phyloP scores from a whole-genome alignment of 345 rosid species.

The Populus davidiana region DNA sequence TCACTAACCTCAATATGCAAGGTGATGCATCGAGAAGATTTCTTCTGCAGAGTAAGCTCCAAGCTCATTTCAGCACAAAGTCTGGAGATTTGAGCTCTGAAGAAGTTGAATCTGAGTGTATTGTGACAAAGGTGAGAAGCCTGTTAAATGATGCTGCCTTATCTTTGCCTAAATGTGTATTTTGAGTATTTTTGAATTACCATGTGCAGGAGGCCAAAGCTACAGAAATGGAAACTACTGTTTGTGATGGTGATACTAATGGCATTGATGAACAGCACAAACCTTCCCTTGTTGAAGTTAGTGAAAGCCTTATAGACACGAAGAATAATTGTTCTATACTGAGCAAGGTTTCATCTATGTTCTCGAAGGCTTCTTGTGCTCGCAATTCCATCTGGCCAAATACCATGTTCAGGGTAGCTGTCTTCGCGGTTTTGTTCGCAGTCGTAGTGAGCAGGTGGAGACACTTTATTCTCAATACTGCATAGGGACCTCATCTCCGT shows the following conservation, averaged over 20 bases:
- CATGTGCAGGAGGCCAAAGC: constrained; percentile 34
- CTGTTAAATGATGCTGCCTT: constrained; percentile 4
- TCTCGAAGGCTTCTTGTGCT: constrained; percentile 20
- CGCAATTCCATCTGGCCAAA: constrained; percentile 13
- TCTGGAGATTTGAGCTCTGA: constrained; percentile 12
- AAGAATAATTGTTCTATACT: constrained; percentile 5
- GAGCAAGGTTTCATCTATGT: constrained; percentile 10
- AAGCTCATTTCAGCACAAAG: constrained; percentile 3
- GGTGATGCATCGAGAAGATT: constrained; percentile 61
- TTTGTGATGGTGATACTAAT: constrained; percentile 7
- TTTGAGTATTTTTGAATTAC: constrained; percentile 18
- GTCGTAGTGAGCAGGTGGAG: constrained; percentile 31
- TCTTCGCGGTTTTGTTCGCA: constrained; percentile 39
- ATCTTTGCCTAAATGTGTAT: constrained; percentile 14
- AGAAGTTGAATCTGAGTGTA: constrained; percentile 22
- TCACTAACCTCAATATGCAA: constrained; percentile 21
- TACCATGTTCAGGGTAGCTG: constrained; percentile 35
- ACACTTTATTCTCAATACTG: constrained; percentile 5
- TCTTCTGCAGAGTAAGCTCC: constrained; percentile 38
- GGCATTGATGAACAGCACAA: constrained; percentile 4
- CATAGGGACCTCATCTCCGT: background rate
- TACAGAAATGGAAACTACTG: constrained; percentile 9
- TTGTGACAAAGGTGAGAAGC: constrained; percentile 47
- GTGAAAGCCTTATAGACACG: constrained; percentile 6
- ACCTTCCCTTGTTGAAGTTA: constrained; percentile 1